These are phyloP conservation scores for Calendula officinalis DNA, from an alignment of 129 eudicot species.

Conservation along the genomic window DNA sequence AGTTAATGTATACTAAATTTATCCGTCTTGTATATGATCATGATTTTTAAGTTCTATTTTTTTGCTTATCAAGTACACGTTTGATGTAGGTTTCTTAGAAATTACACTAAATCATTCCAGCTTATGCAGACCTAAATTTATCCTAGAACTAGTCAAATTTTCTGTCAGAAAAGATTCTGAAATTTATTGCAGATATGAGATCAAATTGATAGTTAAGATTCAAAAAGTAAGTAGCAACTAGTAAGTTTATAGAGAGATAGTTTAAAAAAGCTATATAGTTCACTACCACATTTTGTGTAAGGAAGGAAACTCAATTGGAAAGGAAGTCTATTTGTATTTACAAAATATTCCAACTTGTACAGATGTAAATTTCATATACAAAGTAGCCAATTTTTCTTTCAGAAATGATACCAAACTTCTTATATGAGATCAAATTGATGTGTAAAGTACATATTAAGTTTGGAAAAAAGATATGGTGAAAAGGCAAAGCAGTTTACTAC, in stretches of 20 bases:
- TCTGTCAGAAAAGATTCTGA: background rate
- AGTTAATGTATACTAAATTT: conserved; percentile 3
- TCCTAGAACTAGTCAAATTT: background rate
- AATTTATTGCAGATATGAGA: conserved; percentile 20
- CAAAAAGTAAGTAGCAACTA: background rate
- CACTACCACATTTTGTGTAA: conserved; percentile 10
- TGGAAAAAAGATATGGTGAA: conserved; percentile 5
- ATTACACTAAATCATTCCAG: background rate
- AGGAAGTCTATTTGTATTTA: conserved; percentile 5
- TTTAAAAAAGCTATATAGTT: background rate
- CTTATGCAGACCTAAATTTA: background rate
- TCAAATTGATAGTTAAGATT: conserved; percentile 8
- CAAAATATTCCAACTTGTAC: too few species aligned
- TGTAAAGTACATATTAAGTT: too few species aligned
- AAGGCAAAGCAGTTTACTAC: background rate
- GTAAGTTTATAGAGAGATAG: conserved; percentile 9
- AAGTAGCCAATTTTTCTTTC: too few species aligned
- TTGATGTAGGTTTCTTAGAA: background rate
- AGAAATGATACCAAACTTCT: too few species aligned
- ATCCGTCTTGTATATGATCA: background rate
- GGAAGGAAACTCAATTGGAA: conserved; percentile 5
- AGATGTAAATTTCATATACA: too few species aligned
- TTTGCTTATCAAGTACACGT: background rate
- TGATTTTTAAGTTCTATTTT: background rate
- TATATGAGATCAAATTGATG: too few species aligned